Evolutionary conservation across 305 asterid genomes (phyloP), one percentile per base, ranked within the genome.

Genomic region (Fraxinus ornus): DNA sequence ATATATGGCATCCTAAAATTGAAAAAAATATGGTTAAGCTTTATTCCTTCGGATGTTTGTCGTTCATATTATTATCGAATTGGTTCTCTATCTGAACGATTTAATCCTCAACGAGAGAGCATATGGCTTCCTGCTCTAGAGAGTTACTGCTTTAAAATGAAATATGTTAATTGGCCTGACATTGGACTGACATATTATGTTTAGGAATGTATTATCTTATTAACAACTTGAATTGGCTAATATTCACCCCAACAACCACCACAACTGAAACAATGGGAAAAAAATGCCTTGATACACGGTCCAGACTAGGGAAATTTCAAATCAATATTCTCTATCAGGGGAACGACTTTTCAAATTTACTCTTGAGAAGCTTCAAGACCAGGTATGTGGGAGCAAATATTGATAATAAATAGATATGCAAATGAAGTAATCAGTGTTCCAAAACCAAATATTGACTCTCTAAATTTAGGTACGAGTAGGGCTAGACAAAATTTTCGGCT

Each of bases 1-100:
- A 35, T 83, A 49, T 83, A 55, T 78, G 35, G 36, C 49, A 41
- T 77, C 76, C 73, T 41, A 64, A 71, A 33, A 52, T 37, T 37
- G 70, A 30, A 1, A 10, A 78, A 22, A 26, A 8, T 17, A 64
- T 41, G 57, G 81, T 72, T 49, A 72, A 73, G 21, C 68, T 52
- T 78, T 39, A 37, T 39, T 17, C 3, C 21, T 33, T 49, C 41
- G 55, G 74, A 79, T 62, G 71, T 71, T 75, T 79, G 37, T 52
- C 13, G 77, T 19, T 15, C 68, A 62, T 7, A 12, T 3, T 35
- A 49, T n/a, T 17, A 55, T 80, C 60, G 73, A 36, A 52, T 68
- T 66, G 2, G 26, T 60, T 79, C 22, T 64, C 24, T 74, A 36
- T 60, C 81, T 12, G 55, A 12, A 32, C 35, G 21, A 15, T 30